A percentile compares a stretch with the other conserved stretches of the same genome.
Conservation (phyloP, 2,329 filamentous ascomycete genomes). For the Colletotrichum lupini region DNA sequence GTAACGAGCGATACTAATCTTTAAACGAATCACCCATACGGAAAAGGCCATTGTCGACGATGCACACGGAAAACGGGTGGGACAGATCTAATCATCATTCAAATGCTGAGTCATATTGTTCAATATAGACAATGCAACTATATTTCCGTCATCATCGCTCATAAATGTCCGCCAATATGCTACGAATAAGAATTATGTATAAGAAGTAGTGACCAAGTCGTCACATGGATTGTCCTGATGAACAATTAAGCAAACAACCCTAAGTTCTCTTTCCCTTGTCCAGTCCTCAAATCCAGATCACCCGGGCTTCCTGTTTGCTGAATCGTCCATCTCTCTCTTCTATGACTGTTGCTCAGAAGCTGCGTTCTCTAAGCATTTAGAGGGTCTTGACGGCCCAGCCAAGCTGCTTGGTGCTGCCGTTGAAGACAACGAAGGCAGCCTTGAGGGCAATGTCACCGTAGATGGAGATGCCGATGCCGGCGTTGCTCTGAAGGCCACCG, state of each 20-base stretch:
- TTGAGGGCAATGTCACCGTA: conserved; percentile 74
- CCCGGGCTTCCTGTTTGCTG: background rate
- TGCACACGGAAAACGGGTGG: background rate
- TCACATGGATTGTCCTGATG: background rate
- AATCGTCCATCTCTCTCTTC: background rate
- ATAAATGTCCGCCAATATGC: conserved; percentile 8
- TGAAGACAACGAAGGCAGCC: conserved; percentile 70
- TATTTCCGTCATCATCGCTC: background rate
- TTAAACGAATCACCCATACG: background rate
- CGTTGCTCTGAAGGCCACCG: conserved; percentile 66
- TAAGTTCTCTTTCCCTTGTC: background rate
- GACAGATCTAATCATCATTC: background rate
- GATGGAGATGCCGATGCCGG: conserved; percentile 57
- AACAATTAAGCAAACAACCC: background rate
- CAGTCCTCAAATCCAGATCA: conserved; percentile 1
- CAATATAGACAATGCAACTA: background rate
- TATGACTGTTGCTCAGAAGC: background rate
- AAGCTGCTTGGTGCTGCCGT: conserved; percentile 51
- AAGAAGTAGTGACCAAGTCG: conserved; percentile 15
- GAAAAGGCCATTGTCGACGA: background rate
- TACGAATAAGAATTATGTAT: conserved; percentile 2
- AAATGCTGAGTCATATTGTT: background rate
- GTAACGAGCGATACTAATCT: background rate
- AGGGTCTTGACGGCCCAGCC: conserved; percentile 50
- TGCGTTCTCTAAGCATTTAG: background rate